Evolutionary conservation across 306 rosid genomes (phyloP).

Genomic region (Trifolium dubium): DNA sequence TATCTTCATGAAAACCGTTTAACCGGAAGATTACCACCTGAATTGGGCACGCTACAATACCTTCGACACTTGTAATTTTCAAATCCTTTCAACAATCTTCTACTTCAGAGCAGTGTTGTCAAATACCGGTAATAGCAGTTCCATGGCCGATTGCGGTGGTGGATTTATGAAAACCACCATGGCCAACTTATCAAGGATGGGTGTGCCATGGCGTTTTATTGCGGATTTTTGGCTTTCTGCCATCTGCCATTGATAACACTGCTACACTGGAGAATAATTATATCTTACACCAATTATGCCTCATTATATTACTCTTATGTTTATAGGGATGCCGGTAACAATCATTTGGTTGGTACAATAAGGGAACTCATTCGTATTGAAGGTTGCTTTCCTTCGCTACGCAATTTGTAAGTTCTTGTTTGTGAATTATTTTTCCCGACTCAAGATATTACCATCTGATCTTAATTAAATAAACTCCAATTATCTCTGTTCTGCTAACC

Average conservation of each 20-base stretch:
- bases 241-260: too few relatives aligned
- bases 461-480: slow-evolving; percentile 9
- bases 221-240: too few relatives aligned
- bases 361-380: slow-evolving; percentile 96
- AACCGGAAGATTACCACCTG: slow-evolving; percentile 83
- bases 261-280: slow-evolving; percentile 1
- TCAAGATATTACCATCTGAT: not conserved
- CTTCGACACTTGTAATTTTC: slow-evolving; percentile 81
- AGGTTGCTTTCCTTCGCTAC: slow-evolving; percentile 93
- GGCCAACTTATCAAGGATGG: too few relatives aligned
- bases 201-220: too few relatives aligned
- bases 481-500: slow-evolving; percentile 30
- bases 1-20: slow-evolving; percentile 94
- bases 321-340: slow-evolving; percentile 92
- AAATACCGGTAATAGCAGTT: too few relatives aligned
- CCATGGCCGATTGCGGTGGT: too few relatives aligned
- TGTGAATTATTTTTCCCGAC: slow-evolving; percentile 21
- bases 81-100: slow-evolving; percentile 4
- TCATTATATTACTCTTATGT: slow-evolving; percentile 34
- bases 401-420: slow-evolving; percentile 77
- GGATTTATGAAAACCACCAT: too few relatives aligned
- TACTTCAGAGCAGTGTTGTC: slow-evolving; percentile 3
- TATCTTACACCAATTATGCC: slow-evolving; percentile 31
- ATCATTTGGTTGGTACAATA: slow-evolving; percentile 97
- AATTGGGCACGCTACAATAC: slow-evolving; percentile 90